Evolutionary conservation across 768 basidiomycete genomes (phyloP).

Genomic region (Hypholoma sublateritium): DNA sequence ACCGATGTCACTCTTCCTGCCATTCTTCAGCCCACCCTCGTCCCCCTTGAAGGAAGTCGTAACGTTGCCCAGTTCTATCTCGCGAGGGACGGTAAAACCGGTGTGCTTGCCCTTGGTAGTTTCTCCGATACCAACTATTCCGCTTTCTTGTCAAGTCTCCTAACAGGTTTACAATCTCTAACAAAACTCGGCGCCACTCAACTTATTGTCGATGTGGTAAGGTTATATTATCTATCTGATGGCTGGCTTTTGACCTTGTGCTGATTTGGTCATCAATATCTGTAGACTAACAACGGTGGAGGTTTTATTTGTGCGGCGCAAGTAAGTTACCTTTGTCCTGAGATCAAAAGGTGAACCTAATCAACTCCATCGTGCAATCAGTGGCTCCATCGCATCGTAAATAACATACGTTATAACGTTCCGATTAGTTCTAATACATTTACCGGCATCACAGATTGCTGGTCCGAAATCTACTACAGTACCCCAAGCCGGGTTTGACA

Average conservation of each 20-base stretch:
- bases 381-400: constrained; percentile 48
- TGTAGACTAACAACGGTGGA: constrained; percentile 49
- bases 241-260: no score
- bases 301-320: constrained; percentile 63
- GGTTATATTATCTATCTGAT: constrained; percentile 2
- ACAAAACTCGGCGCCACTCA: constrained; percentile 49
- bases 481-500: constrained; percentile 56
- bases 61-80: constrained; percentile 55
- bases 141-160: constrained; percentile 39
- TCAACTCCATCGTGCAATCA: constrained; percentile 7
- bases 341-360: not conserved
- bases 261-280: no score
- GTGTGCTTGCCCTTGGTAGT: constrained; percentile 58
- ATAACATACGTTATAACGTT: constrained; percentile 10
- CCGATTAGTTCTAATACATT: not conserved
- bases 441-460: constrained; percentile 35
- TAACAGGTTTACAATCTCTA: constrained; percentile 47
- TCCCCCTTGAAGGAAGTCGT: constrained; percentile 43
- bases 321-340: constrained; percentile 31
- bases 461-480: constrained; percentile 52
- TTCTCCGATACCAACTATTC: constrained; percentile 47
- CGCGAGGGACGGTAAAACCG: constrained; percentile 50
- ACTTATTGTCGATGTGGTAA: constrained; percentile 58
- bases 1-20: constrained; percentile 44
- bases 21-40: constrained; percentile 32